These are phyloP conservation scores for Malassezia furfur DNA, from an alignment of 1,284 basidiomycete species.

Conservation along the genomic window DNA sequence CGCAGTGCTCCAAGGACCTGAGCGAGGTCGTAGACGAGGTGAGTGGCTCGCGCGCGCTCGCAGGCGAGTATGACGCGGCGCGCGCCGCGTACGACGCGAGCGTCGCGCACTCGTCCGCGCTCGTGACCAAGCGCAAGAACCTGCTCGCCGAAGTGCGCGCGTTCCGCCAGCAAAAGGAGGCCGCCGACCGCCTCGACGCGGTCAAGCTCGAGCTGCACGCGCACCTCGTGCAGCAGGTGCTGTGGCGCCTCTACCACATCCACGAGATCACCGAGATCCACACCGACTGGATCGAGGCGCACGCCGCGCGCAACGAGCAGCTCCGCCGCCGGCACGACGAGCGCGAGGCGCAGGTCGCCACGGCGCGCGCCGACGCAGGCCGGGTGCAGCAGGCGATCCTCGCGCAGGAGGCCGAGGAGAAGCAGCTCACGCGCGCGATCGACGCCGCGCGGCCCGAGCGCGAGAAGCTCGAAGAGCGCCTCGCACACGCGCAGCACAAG, in stretches of 20 bases:
- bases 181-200: slow-evolving; percentile 77
- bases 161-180: slow-evolving; percentile 91
- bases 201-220: slow-evolving; percentile 67
- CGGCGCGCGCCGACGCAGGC: slow-evolving; percentile 24
- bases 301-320: slow-evolving; percentile 57
- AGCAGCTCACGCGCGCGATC: slow-evolving; percentile 23
- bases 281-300: slow-evolving; percentile 30
- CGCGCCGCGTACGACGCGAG: slow-evolving; percentile 78
- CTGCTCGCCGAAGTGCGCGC: slow-evolving; percentile 92
- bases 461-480: slow-evolving; percentile 65
- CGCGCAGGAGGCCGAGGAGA: slow-evolving; percentile 25
- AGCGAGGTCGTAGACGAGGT: slow-evolving; percentile 89
- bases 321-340: slow-evolving; percentile 70
- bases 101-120: slow-evolving; percentile 83
- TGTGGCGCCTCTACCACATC: slow-evolving; percentile 86
- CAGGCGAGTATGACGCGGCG: slow-evolving; percentile 77
- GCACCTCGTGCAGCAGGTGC: slow-evolving; percentile 66
- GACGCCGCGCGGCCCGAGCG: slow-evolving; percentile 32
- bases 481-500: slow-evolving; percentile 72
- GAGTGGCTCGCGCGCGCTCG: slow-evolving; percentile 63
- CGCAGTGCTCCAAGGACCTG: slow-evolving; percentile 82
- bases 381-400: slow-evolving; percentile 29
- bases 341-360: slow-evolving; percentile 65
- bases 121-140: slow-evolving; percentile 82
- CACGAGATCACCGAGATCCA: slow-evolving; percentile 51